Conservation (phyloP, 768 basidiomycete genomes). For the Coprinopsis cinerea region DNA sequence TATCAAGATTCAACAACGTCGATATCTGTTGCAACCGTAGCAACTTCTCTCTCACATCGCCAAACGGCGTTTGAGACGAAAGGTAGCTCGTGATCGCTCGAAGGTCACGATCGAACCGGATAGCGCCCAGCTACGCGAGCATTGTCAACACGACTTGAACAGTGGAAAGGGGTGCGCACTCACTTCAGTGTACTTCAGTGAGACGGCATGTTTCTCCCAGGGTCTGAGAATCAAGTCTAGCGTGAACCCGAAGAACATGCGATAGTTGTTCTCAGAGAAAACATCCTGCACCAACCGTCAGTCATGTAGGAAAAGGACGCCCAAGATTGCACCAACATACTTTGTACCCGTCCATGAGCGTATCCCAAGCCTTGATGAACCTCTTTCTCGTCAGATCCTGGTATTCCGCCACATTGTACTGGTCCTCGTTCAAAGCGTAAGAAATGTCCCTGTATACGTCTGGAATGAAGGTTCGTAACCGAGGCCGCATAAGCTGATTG, state of each 20-base stretch:
- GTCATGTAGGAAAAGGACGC: not conserved
- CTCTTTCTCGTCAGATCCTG: constrained; percentile 84
- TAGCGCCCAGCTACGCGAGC: constrained; percentile 74
- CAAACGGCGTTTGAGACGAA: constrained; percentile 82
- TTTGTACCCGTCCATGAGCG: constrained; percentile 80
- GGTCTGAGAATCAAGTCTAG: constrained; percentile 88
- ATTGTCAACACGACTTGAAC: not conserved
- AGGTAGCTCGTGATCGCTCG: constrained; percentile 79
- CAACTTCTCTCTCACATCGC: constrained; percentile 90
- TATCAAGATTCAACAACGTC: constrained; percentile 84
- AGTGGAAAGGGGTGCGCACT: constrained; percentile 14
- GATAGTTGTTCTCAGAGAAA: constrained; percentile 86
- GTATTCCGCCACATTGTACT: constrained; percentile 77
- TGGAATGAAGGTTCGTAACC: constrained; percentile 71
- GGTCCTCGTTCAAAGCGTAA: constrained; percentile 87
- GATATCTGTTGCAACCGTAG: constrained; percentile 88
- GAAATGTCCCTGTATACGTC: constrained; percentile 90
- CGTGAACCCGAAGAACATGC: constrained; percentile 76
- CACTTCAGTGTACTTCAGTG: constrained; percentile 86
- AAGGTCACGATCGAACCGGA: constrained; percentile 91
- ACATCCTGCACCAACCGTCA: constrained; percentile 49
- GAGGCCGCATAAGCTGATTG: constrained; percentile 88
- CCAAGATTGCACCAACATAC: constrained; percentile 34
- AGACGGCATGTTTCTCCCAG: constrained; percentile 86
- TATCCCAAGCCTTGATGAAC: constrained; percentile 87